These are phyloP conservation scores for Hyaloperonospora brassicae DNA, from an alignment of 352 stramenopile species.

Conservation along the genomic window DNA sequence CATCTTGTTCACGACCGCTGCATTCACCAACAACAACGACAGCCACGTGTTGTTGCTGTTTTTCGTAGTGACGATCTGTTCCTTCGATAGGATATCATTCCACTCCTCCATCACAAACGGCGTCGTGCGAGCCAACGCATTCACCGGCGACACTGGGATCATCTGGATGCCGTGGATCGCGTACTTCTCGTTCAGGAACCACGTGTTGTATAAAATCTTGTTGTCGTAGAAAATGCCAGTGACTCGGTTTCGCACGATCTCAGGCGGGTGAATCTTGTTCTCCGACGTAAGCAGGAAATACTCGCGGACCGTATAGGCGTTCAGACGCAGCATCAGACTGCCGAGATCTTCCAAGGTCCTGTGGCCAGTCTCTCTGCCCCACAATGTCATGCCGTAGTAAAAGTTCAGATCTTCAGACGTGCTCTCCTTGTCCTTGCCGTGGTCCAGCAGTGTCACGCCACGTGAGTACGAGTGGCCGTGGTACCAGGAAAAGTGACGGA, in stretches of 20 bases:
- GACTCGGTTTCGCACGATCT: conserved; percentile 57
- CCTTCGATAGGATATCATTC: conserved; percentile 39
- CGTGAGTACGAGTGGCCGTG: conserved; percentile 17
- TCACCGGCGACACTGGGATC: conserved; percentile 64
- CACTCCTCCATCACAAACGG: conserved; percentile 37
- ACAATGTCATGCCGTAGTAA: conserved; percentile 69
- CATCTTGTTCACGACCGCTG: conserved; percentile 46
- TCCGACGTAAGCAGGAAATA: conserved; percentile 62
- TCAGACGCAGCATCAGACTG: conserved; percentile 59
- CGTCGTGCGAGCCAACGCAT: conserved; percentile 29
- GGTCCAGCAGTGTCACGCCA: conserved; percentile 10
- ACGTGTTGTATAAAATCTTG: conserved; percentile 43
- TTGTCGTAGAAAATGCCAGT: conserved; percentile 53
- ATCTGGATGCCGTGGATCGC: conserved; percentile 76
- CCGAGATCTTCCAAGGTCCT: conserved; percentile 49
- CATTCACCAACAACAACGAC: conserved; percentile 68
- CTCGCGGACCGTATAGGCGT: conserved; percentile 48
- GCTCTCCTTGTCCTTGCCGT: conserved; percentile 66
- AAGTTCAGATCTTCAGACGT: conserved; percentile 76
- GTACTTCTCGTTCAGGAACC: conserved; percentile 61
- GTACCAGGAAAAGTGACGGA: conserved; percentile 67
- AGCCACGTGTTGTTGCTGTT: conserved; percentile 46
- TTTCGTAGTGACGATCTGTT: conserved; percentile 34
- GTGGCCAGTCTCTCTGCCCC: conserved; percentile 45
- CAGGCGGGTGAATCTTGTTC: conserved; percentile 48